Evolutionary conservation across 2,329 filamentous ascomycete genomes (phyloP).

Genomic region (Trichoderma asperellum): DNA sequence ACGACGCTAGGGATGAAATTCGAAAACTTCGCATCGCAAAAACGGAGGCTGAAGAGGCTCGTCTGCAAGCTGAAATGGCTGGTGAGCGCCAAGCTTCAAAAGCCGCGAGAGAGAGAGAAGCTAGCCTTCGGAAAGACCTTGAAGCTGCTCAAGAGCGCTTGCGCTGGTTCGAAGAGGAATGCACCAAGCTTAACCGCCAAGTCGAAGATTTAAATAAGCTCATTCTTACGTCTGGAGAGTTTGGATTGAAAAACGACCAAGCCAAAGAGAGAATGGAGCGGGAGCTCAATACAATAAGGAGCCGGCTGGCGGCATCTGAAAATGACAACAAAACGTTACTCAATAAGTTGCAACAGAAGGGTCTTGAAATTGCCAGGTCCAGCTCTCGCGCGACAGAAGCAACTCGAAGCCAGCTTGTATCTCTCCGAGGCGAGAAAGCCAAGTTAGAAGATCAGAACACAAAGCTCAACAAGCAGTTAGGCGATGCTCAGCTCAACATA

Average conservation of each 20-base stretch:
- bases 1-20: constrained; percentile 85
- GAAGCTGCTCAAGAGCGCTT: constrained; percentile 77
- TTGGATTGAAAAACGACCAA: constrained; percentile 87
- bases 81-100: constrained; percentile 80
- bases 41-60: constrained; percentile 81
- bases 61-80: constrained; percentile 77
- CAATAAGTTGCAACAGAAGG: constrained; percentile 97
- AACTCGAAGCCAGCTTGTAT: constrained; percentile 74
- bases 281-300: constrained; percentile 88
- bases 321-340: constrained; percentile 95
- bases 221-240: constrained; percentile 86
- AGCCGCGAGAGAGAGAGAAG: constrained; percentile 78
- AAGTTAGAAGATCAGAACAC: constrained; percentile 82
- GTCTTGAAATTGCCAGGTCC: constrained; percentile 90
- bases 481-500: constrained; percentile 80
- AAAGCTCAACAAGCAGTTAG: constrained; percentile 80
- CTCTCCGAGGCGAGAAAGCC: constrained; percentile 80
- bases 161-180: constrained; percentile 79
- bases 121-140: constrained; percentile 76
- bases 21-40: constrained; percentile 82
- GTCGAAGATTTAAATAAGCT: constrained; percentile 85
- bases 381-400: constrained; percentile 84
- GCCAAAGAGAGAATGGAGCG: constrained; percentile 91
- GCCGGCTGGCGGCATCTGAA: constrained; percentile 85
- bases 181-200: constrained; percentile 73